phyloP scores from a whole-genome alignment of 2,329 filamentous ascomycete genomes.

The Colletotrichum eremochloae region DNA sequence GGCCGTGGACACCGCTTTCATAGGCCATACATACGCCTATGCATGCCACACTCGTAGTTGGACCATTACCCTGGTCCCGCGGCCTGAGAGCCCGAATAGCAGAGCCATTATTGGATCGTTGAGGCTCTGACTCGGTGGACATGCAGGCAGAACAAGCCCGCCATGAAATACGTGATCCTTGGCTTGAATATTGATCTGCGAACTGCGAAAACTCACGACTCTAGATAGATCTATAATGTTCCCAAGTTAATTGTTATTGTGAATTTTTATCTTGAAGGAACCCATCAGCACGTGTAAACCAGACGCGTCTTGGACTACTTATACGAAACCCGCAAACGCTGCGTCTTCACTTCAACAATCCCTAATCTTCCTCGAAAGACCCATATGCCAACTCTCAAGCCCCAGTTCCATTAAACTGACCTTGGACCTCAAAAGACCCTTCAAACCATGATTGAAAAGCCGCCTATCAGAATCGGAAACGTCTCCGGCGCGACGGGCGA shows the following conservation, averaged over 20 bases:
- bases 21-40: not conserved
- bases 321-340: not conserved
- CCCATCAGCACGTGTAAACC: not conserved
- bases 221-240: not conserved
- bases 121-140: not conserved
- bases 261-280: not conserved
- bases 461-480: constrained; percentile 41
- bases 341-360: not conserved
- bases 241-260: not conserved
- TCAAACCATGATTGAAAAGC: constrained; percentile 47
- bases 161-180: not conserved
- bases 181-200: not conserved
- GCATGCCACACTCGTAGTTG: not conserved
- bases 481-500: constrained; percentile 52
- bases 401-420: too few species aligned
- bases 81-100: too few species aligned
- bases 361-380: not conserved
- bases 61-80: not conserved
- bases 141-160: not conserved
- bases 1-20: constrained; percentile 1
- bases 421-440: not conserved
- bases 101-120: not conserved
- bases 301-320: not conserved
- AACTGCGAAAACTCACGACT: not conserved
- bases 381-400: not conserved